A percentile compares a stretch with the other conserved stretches of the same genome.
Conservation (phyloP, 352 stramenopile species). For the Discostella stelligera region DNA sequence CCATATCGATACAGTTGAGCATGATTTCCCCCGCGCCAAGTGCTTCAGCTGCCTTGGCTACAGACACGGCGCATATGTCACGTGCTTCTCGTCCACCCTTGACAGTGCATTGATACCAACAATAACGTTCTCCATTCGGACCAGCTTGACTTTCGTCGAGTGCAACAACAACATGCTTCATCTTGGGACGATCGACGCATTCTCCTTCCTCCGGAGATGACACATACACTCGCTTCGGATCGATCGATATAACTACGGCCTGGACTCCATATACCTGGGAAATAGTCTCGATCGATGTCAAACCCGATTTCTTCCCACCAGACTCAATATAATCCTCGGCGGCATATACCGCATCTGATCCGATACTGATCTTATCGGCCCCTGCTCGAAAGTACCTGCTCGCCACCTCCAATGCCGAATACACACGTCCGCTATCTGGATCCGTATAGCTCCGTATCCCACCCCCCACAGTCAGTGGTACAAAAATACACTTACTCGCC, state of each 20-base stretch:
- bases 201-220: constrained; percentile 45
- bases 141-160: constrained; percentile 71
- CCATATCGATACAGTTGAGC: constrained; percentile 99
- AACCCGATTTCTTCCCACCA: constrained; percentile 79
- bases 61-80: constrained; percentile 75
- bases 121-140: constrained; percentile 91
- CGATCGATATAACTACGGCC: constrained; percentile 96
- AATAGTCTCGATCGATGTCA: constrained; percentile 95
- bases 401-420: constrained; percentile 93
- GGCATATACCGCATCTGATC: constrained; percentile 93
- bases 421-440: constrained; percentile 83
- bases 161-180: constrained; percentile 70
- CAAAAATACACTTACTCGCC: constrained; percentile 94
- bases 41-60: constrained; percentile 87
- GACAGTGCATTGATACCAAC: constrained; percentile 98
- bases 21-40: constrained; percentile 96
- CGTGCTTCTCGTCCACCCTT: constrained; percentile 91
- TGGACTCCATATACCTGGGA: constrained; percentile 94
- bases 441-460: constrained; percentile 96
- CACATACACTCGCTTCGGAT: constrained; percentile 87
- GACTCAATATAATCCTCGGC: constrained; percentile 88
- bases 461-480: constrained; percentile 96
- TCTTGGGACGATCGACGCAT: constrained; percentile 30
- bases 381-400: constrained; percentile 96
- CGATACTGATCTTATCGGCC: constrained; percentile 96